Evolutionary conservation across 2,329 filamentous ascomycete species (phyloP).

Genomic region (Alternaria sp.): DNA sequence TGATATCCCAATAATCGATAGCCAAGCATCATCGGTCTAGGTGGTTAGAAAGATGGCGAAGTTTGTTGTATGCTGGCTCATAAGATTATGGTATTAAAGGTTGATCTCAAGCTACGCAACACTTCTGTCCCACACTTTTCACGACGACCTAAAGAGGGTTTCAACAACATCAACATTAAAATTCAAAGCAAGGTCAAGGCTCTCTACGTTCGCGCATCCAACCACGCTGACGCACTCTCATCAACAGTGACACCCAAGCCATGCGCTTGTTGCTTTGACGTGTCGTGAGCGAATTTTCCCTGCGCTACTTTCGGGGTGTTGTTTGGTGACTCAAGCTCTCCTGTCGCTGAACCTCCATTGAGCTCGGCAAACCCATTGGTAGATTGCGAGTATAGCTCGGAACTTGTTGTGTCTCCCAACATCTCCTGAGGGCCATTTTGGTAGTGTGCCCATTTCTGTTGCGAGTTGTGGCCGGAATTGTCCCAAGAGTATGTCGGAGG

Average conservation of each 20-base stretch:
- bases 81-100: too few relatives aligned
- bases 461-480: background rate
- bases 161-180: background rate
- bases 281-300: background rate
- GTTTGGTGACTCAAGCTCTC: conserved; percentile 1
- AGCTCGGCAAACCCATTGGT: background rate
- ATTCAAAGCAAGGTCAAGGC: background rate
- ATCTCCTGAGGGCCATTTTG: background rate
- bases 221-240: background rate
- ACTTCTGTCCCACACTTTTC: too few relatives aligned
- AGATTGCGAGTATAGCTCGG: background rate
- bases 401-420: background rate
- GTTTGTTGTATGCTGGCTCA: too few relatives aligned
- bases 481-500: conserved; percentile 1
- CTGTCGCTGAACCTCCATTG: background rate
- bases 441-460: background rate
- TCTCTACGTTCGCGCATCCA: background rate
- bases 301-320: background rate
- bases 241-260: background rate
- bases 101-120: too few relatives aligned
- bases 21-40: too few relatives aligned
- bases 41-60: too few relatives aligned
- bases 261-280: background rate
- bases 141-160: background rate
- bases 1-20: too few relatives aligned